Base-by-base conservation (phyloP, 73 alveolate species). In the Blepharisma stoltei region DNA sequence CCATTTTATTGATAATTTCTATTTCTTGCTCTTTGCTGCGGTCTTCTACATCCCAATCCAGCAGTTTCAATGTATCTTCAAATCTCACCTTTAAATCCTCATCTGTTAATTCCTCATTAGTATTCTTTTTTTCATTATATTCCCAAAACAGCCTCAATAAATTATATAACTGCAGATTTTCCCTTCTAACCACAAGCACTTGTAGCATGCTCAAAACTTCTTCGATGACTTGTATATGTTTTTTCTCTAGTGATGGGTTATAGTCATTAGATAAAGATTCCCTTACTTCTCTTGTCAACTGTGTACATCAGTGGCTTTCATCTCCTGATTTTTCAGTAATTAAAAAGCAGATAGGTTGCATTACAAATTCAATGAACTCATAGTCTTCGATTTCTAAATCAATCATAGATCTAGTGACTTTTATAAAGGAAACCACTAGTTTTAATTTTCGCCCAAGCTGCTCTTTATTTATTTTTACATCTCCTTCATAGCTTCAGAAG, bases 241-340 rank as follows among this genome's bases (percentile, higher is more conserved):
- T 60, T 20, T 14, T 14, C 37, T 60, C 73, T 2, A 60, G 73
- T 2, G 73, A 60, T 14, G 14, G 73, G 2, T 25, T 60, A 60
- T 60, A 60, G 2, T 60, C 18, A 60, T n/a, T 38, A 60, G 38
- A 8, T 25, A 60, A 38, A 14, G 11, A 25, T 25, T 60, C 18
- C 23, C 45, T 60, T 60, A 25, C 73, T 25, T 60, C 23, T 25
- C 18, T 25, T n/a, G 23, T 25, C 48, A 60, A 5, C 45, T 20
- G 11, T 14, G 46, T 60, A 2, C 73, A 14, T 38, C 73, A 60
- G 46, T 60, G 37, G 5, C 5, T 4, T 14, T 25, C 18, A 14
- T 25, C 46, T 60, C 46, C 73, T 18, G 73, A 60, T 20, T 14
- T 25, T 60, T 38, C 73, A n/a, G 23, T 60, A 9, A 60, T 25